Base-by-base conservation (phyloP, 352 stramenopile species). In the Phytophthora megakarya region DNA sequence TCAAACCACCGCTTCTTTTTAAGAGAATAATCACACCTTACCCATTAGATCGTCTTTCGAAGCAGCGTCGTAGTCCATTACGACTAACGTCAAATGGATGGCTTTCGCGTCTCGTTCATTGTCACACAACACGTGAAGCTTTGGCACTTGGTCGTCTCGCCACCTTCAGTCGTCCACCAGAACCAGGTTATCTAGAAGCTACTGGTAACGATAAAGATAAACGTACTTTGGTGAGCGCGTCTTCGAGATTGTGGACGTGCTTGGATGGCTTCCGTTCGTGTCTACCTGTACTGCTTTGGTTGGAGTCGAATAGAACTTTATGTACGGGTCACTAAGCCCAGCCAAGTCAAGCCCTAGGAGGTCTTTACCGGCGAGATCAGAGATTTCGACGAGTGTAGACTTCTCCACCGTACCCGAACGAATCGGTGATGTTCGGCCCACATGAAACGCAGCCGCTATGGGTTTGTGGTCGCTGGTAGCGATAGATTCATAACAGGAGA, bases 381-480 rank as follows among this genome's bases (percentile, higher is more conserved):
- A 66, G 28, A 96, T 72, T 60, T 93, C 76, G 9, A 93, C 70
- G 3, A 83, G 55, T 4, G 84, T 88, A 13, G 71, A 69, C 37
- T 78, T 68, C 4, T 54, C 62, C 12, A 51, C 26, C 21, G 62
- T 44, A 19, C 78, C 62, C 7, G 75, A 51, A 19, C 12, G 42
- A 25, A 86, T 55, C 1, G 43, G 47, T 2, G 66, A 67, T 11
- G 77, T 80, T 35, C 66, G 71, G 6, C 30, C 32, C 13, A 95
- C 63, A 1, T 80, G 53, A 56, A 93, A 95, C 32, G 73, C 61
- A 16, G 81, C 83, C 1, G 76, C 64, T 12, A 96, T 73, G 1
- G 89, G 89, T 48, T 95, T 96, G 72, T 96, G 87, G 51, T 96
- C 87, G 35, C 87, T 96, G 9, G 89, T 93, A 21, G 61, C 66